phyloP scores from a whole-genome alignment of 768 basidiomycete species.

The Serendipita sp. region DNA sequence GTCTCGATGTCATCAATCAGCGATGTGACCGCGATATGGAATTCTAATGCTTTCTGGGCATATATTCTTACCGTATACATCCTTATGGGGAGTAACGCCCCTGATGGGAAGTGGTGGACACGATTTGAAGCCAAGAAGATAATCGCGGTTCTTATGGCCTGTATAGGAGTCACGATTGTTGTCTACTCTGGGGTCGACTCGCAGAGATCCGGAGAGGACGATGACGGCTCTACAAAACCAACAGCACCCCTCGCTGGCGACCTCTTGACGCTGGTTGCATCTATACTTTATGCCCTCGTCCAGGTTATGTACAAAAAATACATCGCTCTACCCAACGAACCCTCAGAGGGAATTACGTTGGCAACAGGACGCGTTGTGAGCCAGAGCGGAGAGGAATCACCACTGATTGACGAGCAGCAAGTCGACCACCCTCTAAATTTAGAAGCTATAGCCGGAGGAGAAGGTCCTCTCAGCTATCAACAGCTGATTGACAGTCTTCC shows the following conservation, averaged over 20 bases:
- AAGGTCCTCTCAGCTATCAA: background rate
- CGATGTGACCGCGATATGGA: constrained; percentile 73
- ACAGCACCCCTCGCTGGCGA: constrained; percentile 55
- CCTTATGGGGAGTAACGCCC: background rate
- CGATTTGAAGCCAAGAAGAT: constrained; percentile 49
- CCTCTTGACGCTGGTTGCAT: constrained; percentile 51
- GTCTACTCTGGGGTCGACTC: constrained; percentile 56
- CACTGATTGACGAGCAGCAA: constrained; percentile 10
- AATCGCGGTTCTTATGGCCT: constrained; percentile 62
- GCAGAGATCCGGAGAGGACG: constrained; percentile 7
- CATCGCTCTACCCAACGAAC: constrained; percentile 50
- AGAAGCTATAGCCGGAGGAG: background rate
- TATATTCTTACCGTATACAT: constrained; percentile 58
- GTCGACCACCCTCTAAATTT: background rate
- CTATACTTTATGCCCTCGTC: constrained; percentile 56
- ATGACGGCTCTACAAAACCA: constrained; percentile 13
- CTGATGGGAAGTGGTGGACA: constrained; percentile 24
- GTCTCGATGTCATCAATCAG: constrained; percentile 54
- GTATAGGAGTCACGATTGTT: constrained; percentile 60
- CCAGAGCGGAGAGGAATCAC: background rate
- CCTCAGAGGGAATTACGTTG: constrained; percentile 22
- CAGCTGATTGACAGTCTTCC: constrained; percentile 29
- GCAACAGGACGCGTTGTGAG: background rate
- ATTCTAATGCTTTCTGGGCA: constrained; percentile 80
- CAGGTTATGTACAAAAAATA: constrained; percentile 77